phyloP scores from a whole-genome alignment of 1,284 basidiomycete species.

The Cutaneotrichosporon sp. region DNA sequence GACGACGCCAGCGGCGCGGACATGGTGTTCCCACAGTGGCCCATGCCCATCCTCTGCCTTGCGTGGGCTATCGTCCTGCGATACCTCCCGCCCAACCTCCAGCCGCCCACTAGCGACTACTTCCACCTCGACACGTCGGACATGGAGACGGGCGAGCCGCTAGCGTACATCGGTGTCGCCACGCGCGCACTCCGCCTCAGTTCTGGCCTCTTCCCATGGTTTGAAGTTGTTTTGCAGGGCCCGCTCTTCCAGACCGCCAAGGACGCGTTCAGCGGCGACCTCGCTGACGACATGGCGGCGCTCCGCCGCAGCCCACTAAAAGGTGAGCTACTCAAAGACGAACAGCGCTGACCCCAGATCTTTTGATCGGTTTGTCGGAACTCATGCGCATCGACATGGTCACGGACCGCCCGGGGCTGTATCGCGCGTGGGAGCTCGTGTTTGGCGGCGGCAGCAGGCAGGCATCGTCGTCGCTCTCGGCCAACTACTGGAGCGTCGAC shows the following conservation, averaged over 20 bases:
- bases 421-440: constrained; percentile 33
- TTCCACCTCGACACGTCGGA: constrained; percentile 19
- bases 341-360: constrained; percentile 21
- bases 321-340: constrained; percentile 17
- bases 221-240: constrained; percentile 33
- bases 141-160: constrained; percentile 14
- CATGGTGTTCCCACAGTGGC: constrained; percentile 22
- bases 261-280: constrained; percentile 16
- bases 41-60: constrained; percentile 40
- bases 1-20: constrained; percentile 6
- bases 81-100: constrained; percentile 22
- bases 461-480: constrained; percentile 26
- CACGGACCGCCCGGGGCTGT: constrained; percentile 28
- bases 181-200: constrained; percentile 26
- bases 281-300: constrained; percentile 18
- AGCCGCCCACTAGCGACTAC: constrained; percentile 20
- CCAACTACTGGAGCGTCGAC: constrained; percentile 43
- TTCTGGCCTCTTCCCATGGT: constrained; percentile 37
- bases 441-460: constrained; percentile 32
- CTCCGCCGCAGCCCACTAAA: constrained; percentile 35
- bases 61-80: constrained; percentile 41
- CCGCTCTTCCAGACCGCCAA: constrained; percentile 26
- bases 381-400: constrained; percentile 32
- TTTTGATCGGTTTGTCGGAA: constrained; percentile 37
- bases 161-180: constrained; percentile 27